A percentile compares a stretch with the other conserved stretches of the same genome.
phyloP scores from a whole-genome alignment of 169 alveolate genomes.

The Cyclospora cayetanensis region DNA sequence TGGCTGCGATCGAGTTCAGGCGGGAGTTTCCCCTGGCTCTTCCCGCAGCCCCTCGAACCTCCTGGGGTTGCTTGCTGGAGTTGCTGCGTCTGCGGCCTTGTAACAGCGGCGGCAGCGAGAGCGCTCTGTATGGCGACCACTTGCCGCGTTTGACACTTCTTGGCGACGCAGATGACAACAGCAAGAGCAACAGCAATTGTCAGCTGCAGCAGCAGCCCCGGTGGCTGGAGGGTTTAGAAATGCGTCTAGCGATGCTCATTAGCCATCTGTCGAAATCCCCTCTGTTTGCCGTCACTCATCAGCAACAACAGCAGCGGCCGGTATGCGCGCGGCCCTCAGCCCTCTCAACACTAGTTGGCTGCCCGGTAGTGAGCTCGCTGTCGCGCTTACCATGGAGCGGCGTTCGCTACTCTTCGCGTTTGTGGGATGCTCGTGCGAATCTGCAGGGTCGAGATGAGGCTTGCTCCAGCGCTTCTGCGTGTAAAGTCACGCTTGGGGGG shows the following conservation, averaged over 20 bases:
- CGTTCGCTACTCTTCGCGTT: too few relatives aligned
- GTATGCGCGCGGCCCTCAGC: neutral
- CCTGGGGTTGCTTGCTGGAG: constrained; percentile 36
- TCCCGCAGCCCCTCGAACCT: neutral
- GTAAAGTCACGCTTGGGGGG: too few relatives aligned
- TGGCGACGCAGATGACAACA: neutral
- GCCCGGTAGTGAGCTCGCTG: too few relatives aligned
- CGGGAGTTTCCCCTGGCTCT: neutral
- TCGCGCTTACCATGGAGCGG: too few relatives aligned
- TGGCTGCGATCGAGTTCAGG: constrained; percentile 34
- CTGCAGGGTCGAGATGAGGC: too few relatives aligned
- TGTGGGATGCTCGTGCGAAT: too few relatives aligned
- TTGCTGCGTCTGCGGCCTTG: neutral
- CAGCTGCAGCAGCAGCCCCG: constrained; percentile 53
- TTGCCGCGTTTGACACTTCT: constrained; percentile 43
- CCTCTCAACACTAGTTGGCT: too few relatives aligned
- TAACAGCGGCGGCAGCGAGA: constrained; percentile 25
- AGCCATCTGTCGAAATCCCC: neutral
- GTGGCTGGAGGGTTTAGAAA: constrained; percentile 41
- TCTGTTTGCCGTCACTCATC: neutral
- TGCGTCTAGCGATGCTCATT: constrained; percentile 29
- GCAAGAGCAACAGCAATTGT: constrained; percentile 9
- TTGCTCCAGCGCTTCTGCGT: too few relatives aligned
- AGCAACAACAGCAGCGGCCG: constrained; percentile 55
- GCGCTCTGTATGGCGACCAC: neutral